Conservation (phyloP, 176 grass and related monocot species). For the Juncus effusus region DNA sequence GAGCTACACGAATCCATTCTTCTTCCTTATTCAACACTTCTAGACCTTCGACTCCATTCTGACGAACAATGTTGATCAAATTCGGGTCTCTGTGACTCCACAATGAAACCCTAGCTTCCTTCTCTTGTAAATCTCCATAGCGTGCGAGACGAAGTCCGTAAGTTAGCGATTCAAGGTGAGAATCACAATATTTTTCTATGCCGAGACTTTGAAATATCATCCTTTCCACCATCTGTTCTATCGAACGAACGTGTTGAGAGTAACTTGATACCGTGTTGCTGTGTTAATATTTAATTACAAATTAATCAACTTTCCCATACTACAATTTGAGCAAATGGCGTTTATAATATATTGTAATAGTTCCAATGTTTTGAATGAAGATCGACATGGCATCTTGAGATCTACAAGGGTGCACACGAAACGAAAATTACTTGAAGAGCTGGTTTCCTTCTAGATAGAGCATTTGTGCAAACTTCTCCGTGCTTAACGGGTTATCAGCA, state of each 20-base stretch:
- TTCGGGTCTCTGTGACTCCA: slow-evolving; percentile 15
- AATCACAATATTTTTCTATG: slow-evolving; percentile 18
- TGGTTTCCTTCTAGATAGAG: slow-evolving; percentile 48
- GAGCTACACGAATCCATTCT: slow-evolving; percentile 24
- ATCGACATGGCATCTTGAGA: no score
- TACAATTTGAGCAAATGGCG: no score
- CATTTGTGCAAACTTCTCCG: slow-evolving; percentile 29
- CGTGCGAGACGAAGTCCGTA: slow-evolving; percentile 21
- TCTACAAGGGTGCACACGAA: no score
- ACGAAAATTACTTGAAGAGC: slow-evolving; percentile 36
- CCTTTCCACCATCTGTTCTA: slow-evolving; percentile 34
- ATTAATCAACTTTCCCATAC: no score
- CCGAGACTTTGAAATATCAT: slow-evolving; percentile 35
- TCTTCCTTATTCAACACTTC: slow-evolving; percentile 28
- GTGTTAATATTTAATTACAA: not conserved
- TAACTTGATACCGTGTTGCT: slow-evolving; percentile 23
- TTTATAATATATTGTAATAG: no score
- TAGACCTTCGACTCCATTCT: slow-evolving; percentile 27
- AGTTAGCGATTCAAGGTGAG: slow-evolving; percentile 28
- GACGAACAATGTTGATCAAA: slow-evolving; percentile 31
- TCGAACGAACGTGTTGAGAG: slow-evolving; percentile 6
- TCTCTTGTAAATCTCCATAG: slow-evolving; percentile 15
- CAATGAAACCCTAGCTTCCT: slow-evolving; percentile 28
- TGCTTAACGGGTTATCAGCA: slow-evolving; percentile 12
- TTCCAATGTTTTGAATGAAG: no score